Evolutionary conservation across 2,329 filamentous ascomycete species (phyloP).

Genomic region (Ciborinia camelliae): DNA sequence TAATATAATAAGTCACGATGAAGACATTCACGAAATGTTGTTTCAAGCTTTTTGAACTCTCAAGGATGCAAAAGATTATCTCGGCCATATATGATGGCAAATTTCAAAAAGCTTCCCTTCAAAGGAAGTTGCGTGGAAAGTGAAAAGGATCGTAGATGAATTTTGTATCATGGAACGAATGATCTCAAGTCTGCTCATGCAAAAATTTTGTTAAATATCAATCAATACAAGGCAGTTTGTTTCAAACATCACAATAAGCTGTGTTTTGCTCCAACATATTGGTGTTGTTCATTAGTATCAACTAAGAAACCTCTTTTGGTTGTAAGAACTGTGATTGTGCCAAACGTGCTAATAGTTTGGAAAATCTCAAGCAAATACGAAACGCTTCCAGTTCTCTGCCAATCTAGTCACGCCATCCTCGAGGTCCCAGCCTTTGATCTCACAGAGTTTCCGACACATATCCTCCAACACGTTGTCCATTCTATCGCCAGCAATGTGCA

Average conservation of each 20-base stretch:
- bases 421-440: constrained; percentile 72
- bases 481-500: constrained; percentile 73
- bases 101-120: background rate
- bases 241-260: background rate
- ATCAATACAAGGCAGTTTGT: background rate
- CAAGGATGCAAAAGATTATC: background rate
- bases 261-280: background rate
- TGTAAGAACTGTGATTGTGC: background rate
- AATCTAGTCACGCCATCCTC: constrained; percentile 66
- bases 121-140: background rate
- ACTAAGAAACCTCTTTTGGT: background rate
- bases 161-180: background rate
- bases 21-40: too few species aligned
- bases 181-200: background rate
- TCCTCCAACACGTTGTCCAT: constrained; percentile 79
- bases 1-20: background rate
- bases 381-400: constrained; percentile 71
- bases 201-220: background rate
- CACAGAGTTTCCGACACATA: constrained; percentile 72
- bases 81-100: background rate
- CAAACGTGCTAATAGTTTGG: background rate
- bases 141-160: background rate
- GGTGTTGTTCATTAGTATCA: too few species aligned
- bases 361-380: constrained; percentile 42
- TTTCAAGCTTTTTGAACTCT: background rate